These are phyloP conservation scores for Ophiocordyceps unilateralis DNA, from an alignment of 2,329 filamentous ascomycete genomes.

Conservation along the genomic window DNA sequence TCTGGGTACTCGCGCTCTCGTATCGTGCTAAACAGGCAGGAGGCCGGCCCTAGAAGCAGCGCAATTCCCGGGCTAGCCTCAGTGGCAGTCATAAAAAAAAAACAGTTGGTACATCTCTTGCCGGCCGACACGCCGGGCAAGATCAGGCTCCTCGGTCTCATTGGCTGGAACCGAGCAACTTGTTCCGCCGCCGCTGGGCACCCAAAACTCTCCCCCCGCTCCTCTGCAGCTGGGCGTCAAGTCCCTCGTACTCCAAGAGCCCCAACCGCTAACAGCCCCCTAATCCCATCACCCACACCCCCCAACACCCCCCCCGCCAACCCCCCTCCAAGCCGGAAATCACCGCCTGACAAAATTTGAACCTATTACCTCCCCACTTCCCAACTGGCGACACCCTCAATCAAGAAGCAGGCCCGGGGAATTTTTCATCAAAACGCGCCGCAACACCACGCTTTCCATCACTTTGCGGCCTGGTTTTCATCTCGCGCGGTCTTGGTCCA, in stretches of 20 bases:
- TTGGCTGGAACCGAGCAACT: too few relatives aligned
- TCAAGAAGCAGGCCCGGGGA: constrained; percentile 7
- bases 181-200: not conserved
- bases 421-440: constrained; percentile 13
- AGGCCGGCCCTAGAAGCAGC: too few relatives aligned
- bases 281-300: constrained; percentile 1
- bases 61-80: too few relatives aligned
- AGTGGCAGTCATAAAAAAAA: too few relatives aligned
- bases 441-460: constrained; percentile 14
- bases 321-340: constrained; percentile 4
- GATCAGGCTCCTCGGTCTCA: too few relatives aligned
- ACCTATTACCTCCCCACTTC: constrained; percentile 5
- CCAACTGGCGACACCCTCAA: constrained; percentile 12
- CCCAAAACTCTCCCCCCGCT: not conserved
- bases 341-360: constrained; percentile 16
- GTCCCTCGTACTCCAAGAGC: constrained; percentile 1
- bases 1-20: too few relatives aligned
- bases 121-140: too few relatives aligned
- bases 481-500: constrained; percentile 11
- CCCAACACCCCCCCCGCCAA: constrained; percentile 2
- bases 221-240: not conserved
- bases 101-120: too few relatives aligned
- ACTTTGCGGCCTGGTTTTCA: constrained; percentile 9
- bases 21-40: too few relatives aligned
- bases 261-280: constrained; percentile 2